phyloP scores from a whole-genome alignment of 73 alveolate species.

The Uronychia binucleata region DNA sequence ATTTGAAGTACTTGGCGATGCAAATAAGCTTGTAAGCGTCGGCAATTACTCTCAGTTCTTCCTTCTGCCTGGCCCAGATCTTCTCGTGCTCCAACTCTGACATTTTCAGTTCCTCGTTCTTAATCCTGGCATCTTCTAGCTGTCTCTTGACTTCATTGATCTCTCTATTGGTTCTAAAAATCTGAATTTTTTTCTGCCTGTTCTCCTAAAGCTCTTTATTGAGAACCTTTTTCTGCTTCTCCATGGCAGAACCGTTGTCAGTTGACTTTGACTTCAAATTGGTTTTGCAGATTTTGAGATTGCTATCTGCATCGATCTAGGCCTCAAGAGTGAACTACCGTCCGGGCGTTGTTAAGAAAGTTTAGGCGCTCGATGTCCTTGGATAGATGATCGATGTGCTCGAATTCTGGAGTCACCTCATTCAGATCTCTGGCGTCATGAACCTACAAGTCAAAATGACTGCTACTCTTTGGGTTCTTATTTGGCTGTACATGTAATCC shows the following conservation, averaged over 20 bases:
- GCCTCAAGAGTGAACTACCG: neutral
- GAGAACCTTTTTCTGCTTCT: slow-evolving; percentile 10
- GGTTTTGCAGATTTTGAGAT: slow-evolving; percentile 7
- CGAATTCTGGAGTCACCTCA: slow-evolving; percentile 22
- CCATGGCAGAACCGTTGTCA: slow-evolving; percentile 7
- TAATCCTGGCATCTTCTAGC: slow-evolving; percentile 15
- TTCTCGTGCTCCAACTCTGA: slow-evolving; percentile 21
- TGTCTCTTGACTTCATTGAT: slow-evolving; percentile 6
- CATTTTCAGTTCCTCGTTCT: slow-evolving; percentile 20
- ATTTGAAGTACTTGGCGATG: neutral
- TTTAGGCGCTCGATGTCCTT: slow-evolving; percentile 31
- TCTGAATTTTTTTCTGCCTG: neutral
- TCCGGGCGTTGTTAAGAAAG: slow-evolving; percentile 19
- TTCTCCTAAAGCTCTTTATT: slow-evolving; percentile 7
- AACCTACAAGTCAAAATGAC: too few species aligned
- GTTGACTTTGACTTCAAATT: slow-evolving; percentile 14
- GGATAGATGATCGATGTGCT: slow-evolving; percentile 7
- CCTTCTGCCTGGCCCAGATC: slow-evolving; percentile 12
- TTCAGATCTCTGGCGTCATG: slow-evolving; percentile 20
- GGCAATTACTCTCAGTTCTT: slow-evolving; percentile 14
- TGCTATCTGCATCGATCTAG: slow-evolving; percentile 11
- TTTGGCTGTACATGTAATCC: too few species aligned
- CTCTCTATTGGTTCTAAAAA: neutral
- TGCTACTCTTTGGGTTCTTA: too few species aligned
- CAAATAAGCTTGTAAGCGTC: neutral